Evolutionary conservation across 2,329 filamentous ascomycete species (phyloP).

Genomic region (Intubia oerlemansii): DNA sequence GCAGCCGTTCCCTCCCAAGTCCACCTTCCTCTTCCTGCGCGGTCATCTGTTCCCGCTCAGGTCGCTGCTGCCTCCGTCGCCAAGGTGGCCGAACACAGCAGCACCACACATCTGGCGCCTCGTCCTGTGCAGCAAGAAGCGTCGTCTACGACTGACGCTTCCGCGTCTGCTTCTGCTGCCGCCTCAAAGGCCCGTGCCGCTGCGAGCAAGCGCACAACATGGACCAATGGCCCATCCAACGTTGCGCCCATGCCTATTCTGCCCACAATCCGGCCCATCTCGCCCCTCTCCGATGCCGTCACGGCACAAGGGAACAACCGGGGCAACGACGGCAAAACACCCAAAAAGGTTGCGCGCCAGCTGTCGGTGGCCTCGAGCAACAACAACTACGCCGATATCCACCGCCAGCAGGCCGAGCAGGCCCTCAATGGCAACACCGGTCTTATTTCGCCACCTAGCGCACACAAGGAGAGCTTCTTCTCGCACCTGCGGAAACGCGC

Average conservation of each 20-base stretch:
- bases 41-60: not conserved
- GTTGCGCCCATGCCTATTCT: constrained; percentile 87
- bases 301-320: constrained; percentile 68
- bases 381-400: constrained; percentile 79
- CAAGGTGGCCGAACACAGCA: too few relatives aligned
- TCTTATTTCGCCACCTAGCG: constrained; percentile 53
- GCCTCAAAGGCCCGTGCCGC: not conserved
- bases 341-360: constrained; percentile 88
- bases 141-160: too few relatives aligned
- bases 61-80: not conserved
- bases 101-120: too few relatives aligned
- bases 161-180: not conserved
- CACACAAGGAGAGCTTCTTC: constrained; percentile 91
- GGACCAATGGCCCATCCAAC: constrained; percentile 65
- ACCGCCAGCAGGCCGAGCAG: constrained; percentile 77
- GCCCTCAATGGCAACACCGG: constrained; percentile 67
- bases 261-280: constrained; percentile 84
- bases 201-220: constrained; percentile 70
- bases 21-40: too few relatives aligned
- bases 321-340: constrained; percentile 40
- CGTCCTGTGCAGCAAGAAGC: too few relatives aligned
- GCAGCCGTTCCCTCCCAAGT: too few relatives aligned
- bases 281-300: constrained; percentile 84
- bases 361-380: constrained; percentile 79
- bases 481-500: constrained; percentile 90